Evolutionary conservation across 176 grass and related monocot species (phyloP), one percentile per base, ranked within the genome.

Genomic region (Pontederia crassipes): DNA sequence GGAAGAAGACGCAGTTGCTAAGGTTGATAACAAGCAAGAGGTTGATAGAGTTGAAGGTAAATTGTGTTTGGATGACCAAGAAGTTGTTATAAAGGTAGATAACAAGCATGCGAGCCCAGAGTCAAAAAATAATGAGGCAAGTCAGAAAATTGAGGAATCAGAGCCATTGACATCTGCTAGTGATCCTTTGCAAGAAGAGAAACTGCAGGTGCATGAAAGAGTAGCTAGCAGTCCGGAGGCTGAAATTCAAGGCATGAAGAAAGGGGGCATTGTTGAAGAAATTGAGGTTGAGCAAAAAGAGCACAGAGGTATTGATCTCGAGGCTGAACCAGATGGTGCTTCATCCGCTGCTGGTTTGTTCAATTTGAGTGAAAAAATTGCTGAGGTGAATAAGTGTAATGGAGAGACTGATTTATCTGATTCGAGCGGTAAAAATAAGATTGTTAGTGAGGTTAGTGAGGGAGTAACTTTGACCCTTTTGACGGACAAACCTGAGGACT

Each of bases 401-500:
- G 17, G 49, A 51, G 52, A 67, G 40, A 54, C 55, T 69, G 61
- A 63, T 65, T 56, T 69, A 61, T 49, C 45, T 78, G 61, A 69
- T 52, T 62, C 62, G 63, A 15, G 14, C 7, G 57, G 20, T 24
- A 24, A 24, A 24, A 24, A 78, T 61, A 76, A 83, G 64, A 54
- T 50, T 57, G 71, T 52, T 51, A 59, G 52, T 17, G 75, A 77
- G 60, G 85, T 29, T 56, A 82, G 80, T 49, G 67, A 81, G 27
- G 67, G 35, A 45, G 17, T 17, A 10, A 73, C 67, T 46, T 47
- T 79, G 61, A 76, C 81, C 72, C 60, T 82, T 35, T 62, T 87
- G 35, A 46, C 16, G 35, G 74, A 57, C 57, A 84, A 83, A 16
- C 73, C 51, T 13, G 65, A 55, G 52, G 50, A 67, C 10, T 57